These are phyloP conservation scores for Aspergillus haitiensis DNA, from an alignment of 495 filamentous ascomycete species.

Conservation along the genomic window DNA sequence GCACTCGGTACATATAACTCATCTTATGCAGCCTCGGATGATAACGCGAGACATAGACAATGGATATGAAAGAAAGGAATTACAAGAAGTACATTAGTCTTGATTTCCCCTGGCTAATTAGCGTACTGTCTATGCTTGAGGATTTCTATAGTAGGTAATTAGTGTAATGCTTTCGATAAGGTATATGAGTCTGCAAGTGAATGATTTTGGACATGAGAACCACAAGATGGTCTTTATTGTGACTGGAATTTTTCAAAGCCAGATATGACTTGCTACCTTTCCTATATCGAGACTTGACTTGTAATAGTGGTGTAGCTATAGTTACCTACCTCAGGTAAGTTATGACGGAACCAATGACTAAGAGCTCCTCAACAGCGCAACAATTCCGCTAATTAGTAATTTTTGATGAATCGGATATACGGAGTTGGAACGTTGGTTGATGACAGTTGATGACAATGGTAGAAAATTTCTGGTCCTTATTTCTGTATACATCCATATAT, in stretches of 20 bases:
- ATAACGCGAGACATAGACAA: background rate
- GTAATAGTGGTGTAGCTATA: too few species aligned
- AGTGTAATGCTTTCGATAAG: too few species aligned
- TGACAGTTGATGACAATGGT: slow-evolving; percentile 13
- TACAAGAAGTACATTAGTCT: too few species aligned
- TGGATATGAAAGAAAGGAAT: too few species aligned
- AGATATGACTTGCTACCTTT: too few species aligned
- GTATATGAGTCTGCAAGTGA: background rate
- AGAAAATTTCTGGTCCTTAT: background rate
- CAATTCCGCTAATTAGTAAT: slow-evolving; percentile 7
- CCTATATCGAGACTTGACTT: too few species aligned
- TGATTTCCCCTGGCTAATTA: too few species aligned
- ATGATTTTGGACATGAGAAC: background rate
- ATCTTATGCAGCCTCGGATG: slow-evolving; percentile 15
- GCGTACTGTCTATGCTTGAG: too few species aligned
- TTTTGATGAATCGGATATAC: background rate
- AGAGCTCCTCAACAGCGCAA: background rate
- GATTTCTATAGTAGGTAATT: too few species aligned
- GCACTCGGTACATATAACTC: slow-evolving; percentile 11
- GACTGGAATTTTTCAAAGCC: background rate
- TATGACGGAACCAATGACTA: background rate
- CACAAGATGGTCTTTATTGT: background rate
- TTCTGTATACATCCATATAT: background rate
- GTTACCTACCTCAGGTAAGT: too few species aligned
- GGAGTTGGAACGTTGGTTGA: background rate